phyloP scores from a whole-genome alignment of 2,329 filamentous ascomycete species.

The Phaeosphaeriaceae sp. region DNA sequence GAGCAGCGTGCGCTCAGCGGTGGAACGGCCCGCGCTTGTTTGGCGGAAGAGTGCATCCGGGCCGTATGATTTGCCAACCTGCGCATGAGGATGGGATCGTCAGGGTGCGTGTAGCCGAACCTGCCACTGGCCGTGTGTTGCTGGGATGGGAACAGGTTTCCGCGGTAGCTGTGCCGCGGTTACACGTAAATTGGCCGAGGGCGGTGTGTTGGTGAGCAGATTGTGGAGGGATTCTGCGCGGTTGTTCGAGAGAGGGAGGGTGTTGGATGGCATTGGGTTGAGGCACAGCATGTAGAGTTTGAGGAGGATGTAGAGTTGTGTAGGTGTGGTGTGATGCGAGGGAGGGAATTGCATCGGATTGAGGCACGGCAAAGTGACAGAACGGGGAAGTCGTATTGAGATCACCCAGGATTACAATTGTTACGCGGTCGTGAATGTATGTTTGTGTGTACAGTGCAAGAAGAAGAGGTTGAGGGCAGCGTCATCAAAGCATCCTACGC shows the following conservation, averaged over 20 bases:
- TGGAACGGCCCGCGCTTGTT: conserved; percentile 8
- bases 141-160: conserved; percentile 5
- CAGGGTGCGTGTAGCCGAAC: conserved; percentile 3
- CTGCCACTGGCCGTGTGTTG: neutral
- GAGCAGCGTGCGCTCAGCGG: neutral
- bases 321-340: no score
- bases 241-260: no score
- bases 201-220: neutral
- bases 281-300: no score
- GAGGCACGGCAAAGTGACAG: no score
- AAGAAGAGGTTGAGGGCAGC: neutral
- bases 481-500: neutral
- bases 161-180: no score
- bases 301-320: no score
- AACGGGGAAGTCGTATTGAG: neutral
- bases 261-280: no score
- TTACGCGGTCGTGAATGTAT: neutral
- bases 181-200: neutral
- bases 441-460: neutral
- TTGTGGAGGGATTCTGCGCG: no score
- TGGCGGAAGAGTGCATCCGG: conserved; percentile 8
- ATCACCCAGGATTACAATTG: neutral
- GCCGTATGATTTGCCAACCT: neutral
- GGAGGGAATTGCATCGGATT: no score
- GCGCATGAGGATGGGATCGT: conserved; percentile 1